Conservation (phyloP, 768 basidiomycete species). For the Leccinum disarticulatum region DNA sequence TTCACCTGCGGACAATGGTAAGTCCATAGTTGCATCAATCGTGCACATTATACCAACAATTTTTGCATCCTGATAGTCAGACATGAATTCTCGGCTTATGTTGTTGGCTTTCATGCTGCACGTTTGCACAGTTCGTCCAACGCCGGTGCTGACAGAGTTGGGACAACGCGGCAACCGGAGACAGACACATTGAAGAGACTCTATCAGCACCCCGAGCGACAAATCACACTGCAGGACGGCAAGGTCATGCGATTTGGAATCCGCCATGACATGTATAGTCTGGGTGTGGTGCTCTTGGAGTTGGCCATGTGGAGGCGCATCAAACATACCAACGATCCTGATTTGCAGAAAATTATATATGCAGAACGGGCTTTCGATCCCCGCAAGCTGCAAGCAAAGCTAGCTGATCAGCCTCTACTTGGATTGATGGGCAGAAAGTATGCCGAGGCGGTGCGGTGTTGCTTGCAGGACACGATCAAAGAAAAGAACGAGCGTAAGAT, state of each 20-base stretch:
- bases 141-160: no score
- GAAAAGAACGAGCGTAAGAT: not conserved
- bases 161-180: no score
- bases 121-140: not conserved
- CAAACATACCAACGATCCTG: not conserved
- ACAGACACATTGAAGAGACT: not conserved
- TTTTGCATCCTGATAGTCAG: not conserved
- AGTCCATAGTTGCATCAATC: not conserved
- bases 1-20: not conserved
- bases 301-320: not conserved
- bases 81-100: not conserved
- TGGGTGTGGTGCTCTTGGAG: not conserved
- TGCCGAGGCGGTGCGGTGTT: no score
- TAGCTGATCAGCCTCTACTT: no score
- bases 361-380: not conserved
- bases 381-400: not conserved
- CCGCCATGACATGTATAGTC: not conserved
- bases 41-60: not conserved
- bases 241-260: not conserved
- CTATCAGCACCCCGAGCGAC: not conserved
- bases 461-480: no score
- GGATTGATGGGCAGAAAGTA: no score
- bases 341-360: not conserved
- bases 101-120: not conserved
- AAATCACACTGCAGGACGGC: not conserved